phyloP scores from a whole-genome alignment of 495 filamentous ascomycete species.

The Pyronema domesticum region DNA sequence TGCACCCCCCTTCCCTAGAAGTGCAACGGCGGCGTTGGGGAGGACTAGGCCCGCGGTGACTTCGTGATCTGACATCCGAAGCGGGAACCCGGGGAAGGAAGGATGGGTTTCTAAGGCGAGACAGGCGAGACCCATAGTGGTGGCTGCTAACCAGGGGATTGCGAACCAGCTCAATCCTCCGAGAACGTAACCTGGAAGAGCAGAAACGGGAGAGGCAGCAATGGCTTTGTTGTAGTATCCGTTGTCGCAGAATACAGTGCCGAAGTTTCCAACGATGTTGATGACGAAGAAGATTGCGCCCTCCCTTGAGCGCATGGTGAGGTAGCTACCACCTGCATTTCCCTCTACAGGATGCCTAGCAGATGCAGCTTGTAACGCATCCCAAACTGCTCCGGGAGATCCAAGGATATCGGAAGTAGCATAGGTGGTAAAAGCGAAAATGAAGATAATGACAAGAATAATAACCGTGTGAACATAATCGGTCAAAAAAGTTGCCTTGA shows the following conservation, averaged over 20 bases:
- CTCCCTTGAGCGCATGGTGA: conserved; percentile 76
- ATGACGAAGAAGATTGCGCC: conserved; percentile 95
- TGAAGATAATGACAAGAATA: conserved; percentile 72
- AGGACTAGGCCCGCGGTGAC: conserved; percentile 77
- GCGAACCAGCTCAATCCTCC: conserved; percentile 90
- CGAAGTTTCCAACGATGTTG: conserved; percentile 71
- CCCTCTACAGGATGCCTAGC: conserved; percentile 59
- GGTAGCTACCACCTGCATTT: conserved; percentile 68
- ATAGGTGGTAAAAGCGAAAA: conserved; percentile 78
- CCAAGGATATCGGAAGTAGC: conserved; percentile 59
- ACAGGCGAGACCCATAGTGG: conserved; percentile 82
- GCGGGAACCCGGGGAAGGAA: conserved; percentile 52
- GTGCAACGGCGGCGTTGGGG: conserved; percentile 72
- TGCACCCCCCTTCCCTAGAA: conserved; percentile 77
- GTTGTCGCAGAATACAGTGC: conserved; percentile 44
- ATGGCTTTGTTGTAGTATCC: conserved; percentile 90
- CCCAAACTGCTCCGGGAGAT: conserved; percentile 65
- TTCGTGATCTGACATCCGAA: conserved; percentile 53
- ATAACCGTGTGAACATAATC: conserved; percentile 78
- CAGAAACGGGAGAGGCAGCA: conserved; percentile 72
- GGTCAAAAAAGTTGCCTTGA: conserved; percentile 52
- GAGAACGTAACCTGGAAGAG: conserved; percentile 81
- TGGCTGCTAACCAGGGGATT: conserved; percentile 84
- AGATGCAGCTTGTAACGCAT: conserved; percentile 55
- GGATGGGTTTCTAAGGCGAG: conserved; percentile 65